Evolutionary conservation across 164 flowering plant genomes (phyloP).

Genomic region (Umbilicus rupestris): DNA sequence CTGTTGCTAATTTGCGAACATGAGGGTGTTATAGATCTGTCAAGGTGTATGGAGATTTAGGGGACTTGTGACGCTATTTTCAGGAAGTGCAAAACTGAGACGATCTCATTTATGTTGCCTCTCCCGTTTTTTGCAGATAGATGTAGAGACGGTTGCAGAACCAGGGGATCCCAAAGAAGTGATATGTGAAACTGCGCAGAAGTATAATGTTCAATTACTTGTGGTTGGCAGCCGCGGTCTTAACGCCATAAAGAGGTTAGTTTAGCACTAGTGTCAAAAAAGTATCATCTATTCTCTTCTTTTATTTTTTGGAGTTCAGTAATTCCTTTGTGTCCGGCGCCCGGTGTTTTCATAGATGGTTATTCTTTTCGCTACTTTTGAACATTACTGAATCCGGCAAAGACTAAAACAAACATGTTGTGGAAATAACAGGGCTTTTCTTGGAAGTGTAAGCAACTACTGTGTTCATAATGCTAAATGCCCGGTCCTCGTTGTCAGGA

Average conservation of each 20-base stretch:
- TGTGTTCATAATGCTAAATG: conserved; percentile 36
- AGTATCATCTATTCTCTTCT: too few relatives aligned
- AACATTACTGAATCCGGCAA: background rate
- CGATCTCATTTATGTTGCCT: background rate
- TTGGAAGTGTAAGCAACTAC: conserved; percentile 38
- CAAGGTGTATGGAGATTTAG: too few relatives aligned
- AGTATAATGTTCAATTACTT: conserved; percentile 32
- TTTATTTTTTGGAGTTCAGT: background rate
- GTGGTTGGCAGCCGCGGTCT: conserved; percentile 50
- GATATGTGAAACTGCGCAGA: conserved; percentile 53
- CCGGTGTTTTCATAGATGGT: too few relatives aligned
- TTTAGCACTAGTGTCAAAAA: background rate
- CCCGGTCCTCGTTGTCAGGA: conserved; percentile 38
- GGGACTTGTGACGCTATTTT: background rate
- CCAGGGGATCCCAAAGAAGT: conserved; percentile 50
- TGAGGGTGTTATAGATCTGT: background rate
- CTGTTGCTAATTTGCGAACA: too few relatives aligned
- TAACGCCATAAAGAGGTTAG: conserved; percentile 45
- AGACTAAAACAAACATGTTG: background rate
- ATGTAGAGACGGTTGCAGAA: conserved; percentile 35
- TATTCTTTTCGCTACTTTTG: background rate
- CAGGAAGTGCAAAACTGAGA: background rate
- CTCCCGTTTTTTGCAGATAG: conserved; percentile 25
- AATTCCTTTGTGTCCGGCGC: background rate
- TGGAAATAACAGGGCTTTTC: conserved; percentile 24